Percentiles rank a stretch among this genome's conserved stretches.
These are phyloP conservation scores for Aspergillus fischeri DNA, from an alignment of 2,329 filamentous ascomycete species.

Conservation along the genomic window DNA sequence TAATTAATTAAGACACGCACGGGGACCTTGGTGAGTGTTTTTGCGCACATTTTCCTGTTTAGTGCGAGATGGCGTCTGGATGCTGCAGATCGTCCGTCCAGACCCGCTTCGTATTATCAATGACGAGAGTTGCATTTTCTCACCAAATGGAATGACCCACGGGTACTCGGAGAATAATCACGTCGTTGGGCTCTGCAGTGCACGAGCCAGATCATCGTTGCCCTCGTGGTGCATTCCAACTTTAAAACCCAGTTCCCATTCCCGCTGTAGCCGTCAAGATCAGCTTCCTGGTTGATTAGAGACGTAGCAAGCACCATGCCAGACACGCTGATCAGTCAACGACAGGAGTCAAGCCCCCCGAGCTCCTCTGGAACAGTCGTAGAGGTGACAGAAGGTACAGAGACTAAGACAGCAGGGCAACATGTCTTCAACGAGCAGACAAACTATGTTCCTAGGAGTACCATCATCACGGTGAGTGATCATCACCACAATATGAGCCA, in stretches of 20 bases:
- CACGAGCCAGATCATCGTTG: too few species aligned
- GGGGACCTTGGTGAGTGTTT: conserved; percentile 27
- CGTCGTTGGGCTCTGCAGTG: too few species aligned
- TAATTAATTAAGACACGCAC: background rate
- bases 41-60: conserved; percentile 24
- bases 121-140: too few species aligned
- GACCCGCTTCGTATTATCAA: background rate
- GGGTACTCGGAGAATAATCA: too few species aligned
- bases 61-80: too few species aligned
- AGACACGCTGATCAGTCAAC: background rate
- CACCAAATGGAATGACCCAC: too few species aligned
- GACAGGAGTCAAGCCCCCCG: conserved; percentile 2
- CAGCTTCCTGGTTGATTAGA: background rate
- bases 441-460: conserved; percentile 50
- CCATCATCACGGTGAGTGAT: conserved; percentile 48
- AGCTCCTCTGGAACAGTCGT: conserved; percentile 1
- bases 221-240: too few species aligned
- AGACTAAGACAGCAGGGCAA: conserved; percentile 7
- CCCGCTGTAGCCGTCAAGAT: too few species aligned
- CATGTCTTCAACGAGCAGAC: conserved; percentile 52
- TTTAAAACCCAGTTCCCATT: too few species aligned
- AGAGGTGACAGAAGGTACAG: background rate
- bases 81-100: background rate
- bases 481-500: background rate
- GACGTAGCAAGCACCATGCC: background rate